Evolutionary conservation across 176 grass and related monocot species (phyloP), one percentile per base, ranked within the genome.

Genomic region (Urochloa ruziziensis): DNA sequence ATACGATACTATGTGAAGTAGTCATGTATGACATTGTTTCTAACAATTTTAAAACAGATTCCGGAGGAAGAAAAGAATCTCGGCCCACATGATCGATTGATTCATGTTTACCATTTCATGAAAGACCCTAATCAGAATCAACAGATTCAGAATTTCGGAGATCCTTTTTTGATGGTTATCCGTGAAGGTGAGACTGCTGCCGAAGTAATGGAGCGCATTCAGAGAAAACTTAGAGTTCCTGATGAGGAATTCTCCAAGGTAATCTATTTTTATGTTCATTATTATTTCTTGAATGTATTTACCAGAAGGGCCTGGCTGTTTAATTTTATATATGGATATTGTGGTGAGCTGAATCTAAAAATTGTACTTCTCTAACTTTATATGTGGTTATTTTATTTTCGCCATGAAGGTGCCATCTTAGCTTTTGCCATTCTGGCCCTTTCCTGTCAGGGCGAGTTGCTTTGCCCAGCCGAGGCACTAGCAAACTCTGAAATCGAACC

Each of bases 51-150:
- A 44, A 82, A 82, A 73, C 79, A 92, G 93, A 91, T 95, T 46
- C 93, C 93, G 47, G 93, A 91, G 84, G 93, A 93, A 69, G 93
- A 95, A 85, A 92, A 91, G 44, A 95, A 90, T 79, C 85, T 95
- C 2, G 86, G 85, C 37, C 83, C 86, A 19, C 80, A 95, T 60
- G 93, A 95, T 84, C 90, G 93, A 42, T 78, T 95, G 80, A 92
- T 95, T 88, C 90, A 95, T 65, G 93, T 95, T 59, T 92, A 95
- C 34, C 93, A 95, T 88, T 95, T 95, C 88, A 93, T 86, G 83
- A 95, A 92, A 89, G 93, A 93, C 83, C 82, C 90, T 71, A 94
- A 89, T 87, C 92, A 94, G 77, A 94, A 94, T 42, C 92, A 94
- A 82, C 90, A 92, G 64, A 85, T 95, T 81, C 93, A 96, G 49